Percentiles rank a stretch among this genome's conserved stretches.
Conservation (phyloP, 768 basidiomycete species). For the Termitomyces sp. region DNA sequence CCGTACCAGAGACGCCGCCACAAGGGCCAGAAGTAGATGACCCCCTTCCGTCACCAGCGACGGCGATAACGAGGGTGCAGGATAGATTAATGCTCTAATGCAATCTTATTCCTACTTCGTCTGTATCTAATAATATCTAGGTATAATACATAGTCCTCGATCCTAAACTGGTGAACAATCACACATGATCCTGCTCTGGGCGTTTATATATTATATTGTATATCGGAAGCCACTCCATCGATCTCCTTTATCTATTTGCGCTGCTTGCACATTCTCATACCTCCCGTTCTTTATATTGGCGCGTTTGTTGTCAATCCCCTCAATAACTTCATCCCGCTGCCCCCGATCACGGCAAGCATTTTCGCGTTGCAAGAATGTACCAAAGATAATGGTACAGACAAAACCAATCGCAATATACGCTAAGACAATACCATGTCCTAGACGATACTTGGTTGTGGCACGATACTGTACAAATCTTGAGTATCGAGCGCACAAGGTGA, state of each 20-base stretch:
- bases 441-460: constrained; percentile 50
- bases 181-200: not conserved
- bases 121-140: constrained; percentile 26
- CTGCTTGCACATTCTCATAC: constrained; percentile 51
- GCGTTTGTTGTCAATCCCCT: constrained; percentile 39
- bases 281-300: constrained; percentile 51
- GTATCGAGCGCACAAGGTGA: not conserved
- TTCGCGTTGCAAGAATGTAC: constrained; percentile 49
- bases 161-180: not conserved
- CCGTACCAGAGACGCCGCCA: constrained; percentile 18
- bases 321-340: constrained; percentile 64
- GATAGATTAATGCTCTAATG: constrained; percentile 16
- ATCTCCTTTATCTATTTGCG: constrained; percentile 62
- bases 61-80: constrained; percentile 38
- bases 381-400: constrained; percentile 46
- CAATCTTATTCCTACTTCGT: constrained; percentile 8
- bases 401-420: constrained; percentile 69
- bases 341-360: constrained; percentile 63
- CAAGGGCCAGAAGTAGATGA: constrained; percentile 32
- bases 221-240: constrained; percentile 78
- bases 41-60: constrained; percentile 47
- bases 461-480: constrained; percentile 48
- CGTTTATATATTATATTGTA: constrained; percentile 26
- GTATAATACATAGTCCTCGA: constrained; percentile 7
- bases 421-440: constrained; percentile 68